Conservation (phyloP, 2,329 filamentous ascomycete species). For the Fusarium algeriense region DNA sequence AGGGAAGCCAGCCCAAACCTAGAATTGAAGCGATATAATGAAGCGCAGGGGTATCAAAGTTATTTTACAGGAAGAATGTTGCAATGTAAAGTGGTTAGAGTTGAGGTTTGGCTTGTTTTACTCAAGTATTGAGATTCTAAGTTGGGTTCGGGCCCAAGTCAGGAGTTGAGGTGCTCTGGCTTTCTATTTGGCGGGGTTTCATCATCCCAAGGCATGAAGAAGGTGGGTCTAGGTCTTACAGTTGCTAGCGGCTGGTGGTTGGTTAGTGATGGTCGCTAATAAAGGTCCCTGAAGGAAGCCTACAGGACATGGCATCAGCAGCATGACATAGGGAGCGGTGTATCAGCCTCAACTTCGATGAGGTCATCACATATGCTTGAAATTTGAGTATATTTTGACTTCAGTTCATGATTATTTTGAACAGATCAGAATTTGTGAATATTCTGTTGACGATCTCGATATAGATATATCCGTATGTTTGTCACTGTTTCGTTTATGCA, state of each 20-base stretch:
- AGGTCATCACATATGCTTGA: conserved; percentile 39
- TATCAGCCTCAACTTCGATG: conserved; percentile 36
- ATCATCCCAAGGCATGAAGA: conserved; percentile 35
- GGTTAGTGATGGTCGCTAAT: conserved; percentile 32
- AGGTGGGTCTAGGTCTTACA: conserved; percentile 16
- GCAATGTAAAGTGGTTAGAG: conserved; percentile 13
- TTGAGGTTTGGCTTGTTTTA: background rate
- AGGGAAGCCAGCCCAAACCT: conserved; percentile 2
- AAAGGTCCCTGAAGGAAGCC: conserved; percentile 1
- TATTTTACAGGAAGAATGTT: conserved; percentile 18
- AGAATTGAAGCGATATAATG: conserved; percentile 5
- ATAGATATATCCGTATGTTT: background rate
- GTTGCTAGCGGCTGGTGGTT: conserved; percentile 31
- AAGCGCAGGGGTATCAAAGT: conserved; percentile 34
- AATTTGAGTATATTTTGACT: conserved; percentile 31
- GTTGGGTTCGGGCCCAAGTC: conserved; percentile 35
- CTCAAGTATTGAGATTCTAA: conserved; percentile 20
- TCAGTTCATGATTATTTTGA: background rate
- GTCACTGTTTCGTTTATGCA: conserved; percentile 1
- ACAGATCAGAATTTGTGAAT: background rate
- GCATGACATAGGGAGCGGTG: conserved; percentile 21
- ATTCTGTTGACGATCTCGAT: background rate
- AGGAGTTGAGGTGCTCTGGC: conserved; percentile 34
- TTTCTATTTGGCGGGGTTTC: conserved; percentile 45
- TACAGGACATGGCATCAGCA: conserved; percentile 2